Conservation (phyloP, 2,329 filamentous ascomycete genomes). For the Scortechinia acanthostroma region DNA sequence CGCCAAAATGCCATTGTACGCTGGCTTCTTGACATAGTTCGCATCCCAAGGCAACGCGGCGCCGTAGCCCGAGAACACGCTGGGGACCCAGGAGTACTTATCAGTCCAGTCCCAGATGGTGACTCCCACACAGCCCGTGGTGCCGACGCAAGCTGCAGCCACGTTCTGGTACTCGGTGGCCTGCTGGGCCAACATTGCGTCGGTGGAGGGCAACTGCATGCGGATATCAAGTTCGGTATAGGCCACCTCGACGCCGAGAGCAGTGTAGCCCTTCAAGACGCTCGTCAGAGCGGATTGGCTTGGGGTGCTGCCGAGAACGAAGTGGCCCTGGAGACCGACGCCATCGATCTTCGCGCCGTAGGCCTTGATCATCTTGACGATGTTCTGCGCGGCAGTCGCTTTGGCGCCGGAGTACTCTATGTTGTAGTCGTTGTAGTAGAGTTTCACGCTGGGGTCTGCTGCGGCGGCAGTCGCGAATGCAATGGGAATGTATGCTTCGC, state of each 20-base stretch:
- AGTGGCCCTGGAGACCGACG: slow-evolving; percentile 41
- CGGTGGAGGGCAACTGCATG: slow-evolving; percentile 22
- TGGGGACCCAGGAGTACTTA: not conserved
- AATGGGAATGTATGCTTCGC: slow-evolving; percentile 31
- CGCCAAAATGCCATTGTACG: not conserved
- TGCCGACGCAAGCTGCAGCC: not conserved
- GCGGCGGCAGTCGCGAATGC: slow-evolving; percentile 33
- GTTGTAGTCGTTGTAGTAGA: slow-evolving; percentile 45
- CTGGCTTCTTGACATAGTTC: not conserved
- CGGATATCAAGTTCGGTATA: slow-evolving; percentile 47
- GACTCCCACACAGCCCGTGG: not conserved
- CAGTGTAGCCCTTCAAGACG: slow-evolving; percentile 32
- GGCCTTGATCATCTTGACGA: slow-evolving; percentile 22
- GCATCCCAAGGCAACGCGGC: not conserved
- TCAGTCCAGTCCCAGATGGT: not conserved
- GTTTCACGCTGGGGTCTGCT: slow-evolving; percentile 28
- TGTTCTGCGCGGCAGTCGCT: slow-evolving; percentile 18
- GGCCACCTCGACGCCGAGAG: slow-evolving; percentile 38
- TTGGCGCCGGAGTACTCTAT: slow-evolving; percentile 30
- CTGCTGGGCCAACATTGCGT: slow-evolving; percentile 25
- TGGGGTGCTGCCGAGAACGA: slow-evolving; percentile 32
- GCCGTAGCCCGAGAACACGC: not conserved
- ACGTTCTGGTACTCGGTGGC: slow-evolving; percentile 19
- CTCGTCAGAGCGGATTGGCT: slow-evolving; percentile 24
- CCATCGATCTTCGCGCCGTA: slow-evolving; percentile 39